These are phyloP conservation scores for Phycomyces blakesleeanus DNA, from an alignment of 192 early-diverging fungal species.

Conservation along the genomic window DNA sequence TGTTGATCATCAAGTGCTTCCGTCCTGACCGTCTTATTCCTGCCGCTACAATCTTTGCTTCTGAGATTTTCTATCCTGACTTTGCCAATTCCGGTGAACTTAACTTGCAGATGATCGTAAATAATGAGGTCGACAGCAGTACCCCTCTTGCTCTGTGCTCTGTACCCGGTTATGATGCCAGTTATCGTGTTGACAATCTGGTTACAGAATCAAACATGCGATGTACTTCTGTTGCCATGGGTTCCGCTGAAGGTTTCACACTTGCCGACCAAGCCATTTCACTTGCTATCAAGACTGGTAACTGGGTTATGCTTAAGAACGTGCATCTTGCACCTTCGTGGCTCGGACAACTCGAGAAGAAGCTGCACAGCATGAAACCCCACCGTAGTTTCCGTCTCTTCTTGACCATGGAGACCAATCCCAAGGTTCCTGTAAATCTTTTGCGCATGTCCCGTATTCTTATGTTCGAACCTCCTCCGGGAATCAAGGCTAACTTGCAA, in stretches of 20 bases:
- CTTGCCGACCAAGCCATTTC: constrained; percentile 91
- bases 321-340: constrained; percentile 95
- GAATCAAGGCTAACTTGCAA: constrained; percentile 89
- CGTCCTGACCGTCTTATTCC: constrained; percentile 86
- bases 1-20: constrained; percentile 81
- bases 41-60: constrained; percentile 66
- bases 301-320: constrained; percentile 98
- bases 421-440: constrained; percentile 91
- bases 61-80: constrained; percentile 60
- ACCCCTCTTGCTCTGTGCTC: constrained; percentile 92
- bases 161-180: constrained; percentile 93
- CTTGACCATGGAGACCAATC: constrained; percentile 96
- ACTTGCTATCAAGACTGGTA: constrained; percentile 73
- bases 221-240: constrained; percentile 92
- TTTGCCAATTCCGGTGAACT: constrained; percentile 61
- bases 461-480: constrained; percentile 95
- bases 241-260: constrained; percentile 88
- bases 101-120: constrained; percentile 64
- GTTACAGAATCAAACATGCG: constrained; percentile 58
- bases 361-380: constrained; percentile 80
- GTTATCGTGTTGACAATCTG: constrained; percentile 89
- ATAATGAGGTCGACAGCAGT: constrained; percentile 63
- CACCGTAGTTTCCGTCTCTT: constrained; percentile 89
- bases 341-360: constrained; percentile 95
- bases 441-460: constrained; percentile 86